Evolutionary conservation across 129 eudicot species (phyloP).

Genomic region (Flaveria linearis): DNA sequence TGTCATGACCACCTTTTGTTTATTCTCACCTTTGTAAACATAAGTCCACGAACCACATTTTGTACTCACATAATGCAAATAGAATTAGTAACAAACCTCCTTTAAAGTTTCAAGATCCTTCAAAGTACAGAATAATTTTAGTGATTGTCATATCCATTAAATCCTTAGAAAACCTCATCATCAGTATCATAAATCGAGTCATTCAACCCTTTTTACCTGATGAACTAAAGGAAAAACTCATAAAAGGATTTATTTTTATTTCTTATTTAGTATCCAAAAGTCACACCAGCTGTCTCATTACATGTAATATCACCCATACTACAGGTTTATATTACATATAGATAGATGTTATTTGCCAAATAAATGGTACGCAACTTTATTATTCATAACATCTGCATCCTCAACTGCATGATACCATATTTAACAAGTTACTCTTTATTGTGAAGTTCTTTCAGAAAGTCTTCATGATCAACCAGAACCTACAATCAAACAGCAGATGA

Average conservation of each 20-base stretch:
- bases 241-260: too few species aligned
- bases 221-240: not conserved
- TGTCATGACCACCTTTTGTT: too few species aligned
- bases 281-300: not conserved
- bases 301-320: constrained; percentile 15
- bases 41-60: not conserved
- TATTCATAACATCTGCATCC: constrained; percentile 12
- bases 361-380: constrained; percentile 32
- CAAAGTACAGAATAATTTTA: not conserved
- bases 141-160: not conserved
- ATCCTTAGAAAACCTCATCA: not conserved
- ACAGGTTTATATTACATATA: constrained; percentile 1
- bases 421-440: constrained; percentile 27
- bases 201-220: too few species aligned
- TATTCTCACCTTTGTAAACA: too few species aligned
- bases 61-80: constrained; percentile 9
- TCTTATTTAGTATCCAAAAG: too few species aligned
- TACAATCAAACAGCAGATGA: constrained; percentile 27
- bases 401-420: not conserved
- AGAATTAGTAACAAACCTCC: not conserved
- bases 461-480: constrained; percentile 89
- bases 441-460: constrained; percentile 80
- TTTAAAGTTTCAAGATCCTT: not conserved
- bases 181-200: too few species aligned
- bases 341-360: constrained; percentile 5